Percentiles rank a stretch among this genome's conserved stretches.
These are phyloP conservation scores for Musa schizocarpa DNA, from an alignment of 176 grass and related monocot species.

Conservation along the genomic window DNA sequence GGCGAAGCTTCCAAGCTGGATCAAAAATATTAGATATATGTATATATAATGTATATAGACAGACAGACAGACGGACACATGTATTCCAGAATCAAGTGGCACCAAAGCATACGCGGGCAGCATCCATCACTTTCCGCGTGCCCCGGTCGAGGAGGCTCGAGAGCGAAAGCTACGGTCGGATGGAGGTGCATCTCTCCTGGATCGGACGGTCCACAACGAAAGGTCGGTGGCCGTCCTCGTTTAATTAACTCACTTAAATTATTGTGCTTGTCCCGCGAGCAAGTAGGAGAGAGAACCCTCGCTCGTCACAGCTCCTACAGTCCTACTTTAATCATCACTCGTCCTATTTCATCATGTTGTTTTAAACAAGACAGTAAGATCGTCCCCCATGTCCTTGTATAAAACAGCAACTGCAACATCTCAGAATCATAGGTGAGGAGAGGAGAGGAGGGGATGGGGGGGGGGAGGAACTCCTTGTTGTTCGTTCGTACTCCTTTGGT, in stretches of 20 bases:
- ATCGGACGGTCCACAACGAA: neutral
- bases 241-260: neutral
- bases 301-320: neutral
- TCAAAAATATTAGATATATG: no score
- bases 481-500: no score
- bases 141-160: neutral
- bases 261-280: neutral
- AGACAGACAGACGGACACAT: no score
- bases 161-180: constrained; percentile 1
- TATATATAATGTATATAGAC: neutral
- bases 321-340: no score
- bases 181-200: neutral
- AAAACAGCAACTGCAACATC: neutral
- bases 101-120: no score
- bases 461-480: neutral
- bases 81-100: neutral
- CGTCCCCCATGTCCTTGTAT: neutral
- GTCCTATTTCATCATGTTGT: neutral
- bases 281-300: neutral
- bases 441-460: neutral
- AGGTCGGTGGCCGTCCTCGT: neutral
- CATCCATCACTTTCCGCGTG: constrained; percentile 6
- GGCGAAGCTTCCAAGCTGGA: no score
- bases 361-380: neutral
- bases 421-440: neutral